These are phyloP conservation scores for Puccinia novopanici DNA, from an alignment of 1,284 basidiomycete genomes.

Conservation along the genomic window DNA sequence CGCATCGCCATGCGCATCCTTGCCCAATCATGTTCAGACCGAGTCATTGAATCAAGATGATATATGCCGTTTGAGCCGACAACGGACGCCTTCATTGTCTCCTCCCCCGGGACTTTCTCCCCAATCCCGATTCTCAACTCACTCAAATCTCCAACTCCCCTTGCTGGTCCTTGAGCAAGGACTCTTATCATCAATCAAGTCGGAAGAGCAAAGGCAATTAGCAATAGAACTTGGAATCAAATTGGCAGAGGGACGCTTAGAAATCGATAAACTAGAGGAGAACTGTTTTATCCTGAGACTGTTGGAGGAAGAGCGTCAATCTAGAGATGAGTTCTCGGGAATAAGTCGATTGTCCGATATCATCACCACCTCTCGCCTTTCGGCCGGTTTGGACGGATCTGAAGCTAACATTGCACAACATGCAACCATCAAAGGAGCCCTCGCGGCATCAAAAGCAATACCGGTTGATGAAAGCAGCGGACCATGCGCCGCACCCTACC, in stretches of 20 bases:
- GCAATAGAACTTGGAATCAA: conserved; percentile 28
- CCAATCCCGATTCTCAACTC: neutral
- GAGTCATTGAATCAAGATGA: neutral
- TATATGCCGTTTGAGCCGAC: neutral
- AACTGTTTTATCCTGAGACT: conserved; percentile 18
- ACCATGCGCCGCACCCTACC: neutral
- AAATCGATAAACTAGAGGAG: conserved; percentile 23
- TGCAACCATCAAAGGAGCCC: conserved; percentile 31
- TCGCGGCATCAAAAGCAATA: conserved; percentile 11
- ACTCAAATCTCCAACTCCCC: conserved; percentile 23
- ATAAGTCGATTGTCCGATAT: conserved; percentile 42
- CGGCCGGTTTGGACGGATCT: conserved; percentile 12
- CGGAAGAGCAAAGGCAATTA: conserved; percentile 6
- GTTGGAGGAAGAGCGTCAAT: conserved; percentile 31
- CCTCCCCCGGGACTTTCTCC: conserved; percentile 3
- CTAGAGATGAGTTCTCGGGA: conserved; percentile 22
- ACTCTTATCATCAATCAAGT: conserved; percentile 19
- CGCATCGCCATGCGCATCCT: neutral
- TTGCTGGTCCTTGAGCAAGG: conserved; percentile 6
- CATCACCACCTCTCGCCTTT: conserved; percentile 32
- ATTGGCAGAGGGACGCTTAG: conserved; percentile 26
- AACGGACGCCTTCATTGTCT: conserved; percentile 30
- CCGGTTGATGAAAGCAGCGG: neutral
- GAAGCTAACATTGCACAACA: conserved; percentile 28
- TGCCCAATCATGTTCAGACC: neutral